Base-by-base conservation (phyloP, 2,329 filamentous ascomycete species). In the Pseudofabraea citricarpa region DNA sequence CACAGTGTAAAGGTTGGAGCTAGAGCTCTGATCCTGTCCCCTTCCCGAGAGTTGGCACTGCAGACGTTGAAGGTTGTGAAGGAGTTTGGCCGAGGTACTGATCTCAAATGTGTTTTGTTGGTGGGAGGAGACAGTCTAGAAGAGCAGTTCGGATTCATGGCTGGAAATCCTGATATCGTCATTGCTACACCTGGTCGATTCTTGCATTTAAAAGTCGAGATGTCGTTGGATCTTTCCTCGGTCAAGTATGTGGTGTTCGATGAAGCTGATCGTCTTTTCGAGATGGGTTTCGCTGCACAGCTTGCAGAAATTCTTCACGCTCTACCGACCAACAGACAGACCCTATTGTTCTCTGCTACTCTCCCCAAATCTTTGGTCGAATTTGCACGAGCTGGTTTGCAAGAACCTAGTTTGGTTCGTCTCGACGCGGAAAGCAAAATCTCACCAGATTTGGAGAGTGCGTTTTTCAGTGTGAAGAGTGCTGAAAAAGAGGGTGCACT, bases 181-280 rank as follows among this genome's bases (percentile, higher is more conserved):
- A 97, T 98, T 59, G 93, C 93, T 9, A 97, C 94, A 0, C 93
- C 93, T 0, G 93, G 94, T 64, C 87, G 93, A 56, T 98, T 98
- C 57, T 71, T 98, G 54, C 93, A 98, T 73, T 68, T 98, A 51
- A 94, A 97, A 67, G 91, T 97, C 16, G 93, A 98, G 62, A 98
- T 98, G 94, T 75, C 76, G 8, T 67, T 98, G 41, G 88, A 96
- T 58, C 70, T 98, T n/a, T 89, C 85, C 1, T 95, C 89, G 4
- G 84, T 98, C 48, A 79, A 81, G 55, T 98, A 98, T 59, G 88
- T 95, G 19, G 93, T 98, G 7, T 98, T 98, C 52, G 93, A 98
- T 62, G 93, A 98, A 65, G 93, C 93, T 1, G 93, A 98, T 73
- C 80, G 93, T 42, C 73, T 98, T 16, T 98, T 98, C 65, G 93